phyloP scores from a whole-genome alignment of 1,284 basidiomycete genomes.

The Ganoderma lingzhi region DNA sequence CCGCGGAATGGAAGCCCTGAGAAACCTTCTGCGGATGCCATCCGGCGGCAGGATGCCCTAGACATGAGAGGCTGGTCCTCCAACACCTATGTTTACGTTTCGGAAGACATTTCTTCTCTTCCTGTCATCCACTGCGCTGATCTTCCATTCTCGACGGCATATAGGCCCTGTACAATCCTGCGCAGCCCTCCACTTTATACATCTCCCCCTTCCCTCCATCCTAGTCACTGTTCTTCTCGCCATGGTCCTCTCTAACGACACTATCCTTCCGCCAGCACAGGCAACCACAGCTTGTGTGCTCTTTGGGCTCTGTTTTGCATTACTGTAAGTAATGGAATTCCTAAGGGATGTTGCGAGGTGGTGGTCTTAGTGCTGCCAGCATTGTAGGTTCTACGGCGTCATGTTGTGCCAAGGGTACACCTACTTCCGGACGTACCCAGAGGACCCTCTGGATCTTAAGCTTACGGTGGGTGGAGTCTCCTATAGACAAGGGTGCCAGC shows the following conservation, averaged over 20 bases:
- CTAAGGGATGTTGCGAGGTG: neutral
- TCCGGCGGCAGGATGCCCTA: neutral
- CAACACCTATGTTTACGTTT: neutral
- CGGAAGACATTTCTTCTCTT: neutral
- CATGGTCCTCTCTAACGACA: neutral
- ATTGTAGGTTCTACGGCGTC: neutral
- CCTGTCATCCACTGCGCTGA: neutral
- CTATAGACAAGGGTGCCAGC: neutral
- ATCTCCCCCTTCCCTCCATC: neutral
- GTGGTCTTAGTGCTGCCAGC: neutral
- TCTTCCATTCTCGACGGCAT: neutral
- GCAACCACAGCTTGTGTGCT: neutral
- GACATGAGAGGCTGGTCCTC: neutral
- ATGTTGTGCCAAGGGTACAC: neutral
- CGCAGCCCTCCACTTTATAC: neutral
- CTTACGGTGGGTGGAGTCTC: neutral
- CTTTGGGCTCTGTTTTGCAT: conserved; percentile 2
- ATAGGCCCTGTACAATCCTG: no score
- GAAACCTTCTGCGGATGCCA: neutral
- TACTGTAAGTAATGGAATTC: neutral
- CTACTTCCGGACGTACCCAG: neutral
- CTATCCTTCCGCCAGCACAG: neutral
- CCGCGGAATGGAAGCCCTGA: neutral
- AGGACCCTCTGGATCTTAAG: conserved; percentile 1
- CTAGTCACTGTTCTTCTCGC: neutral